Evolutionary conservation across 495 filamentous ascomycete genomes (phyloP), one percentile per base, ranked within the genome.

Genomic region (Rhizodiscina lignyota): DNA sequence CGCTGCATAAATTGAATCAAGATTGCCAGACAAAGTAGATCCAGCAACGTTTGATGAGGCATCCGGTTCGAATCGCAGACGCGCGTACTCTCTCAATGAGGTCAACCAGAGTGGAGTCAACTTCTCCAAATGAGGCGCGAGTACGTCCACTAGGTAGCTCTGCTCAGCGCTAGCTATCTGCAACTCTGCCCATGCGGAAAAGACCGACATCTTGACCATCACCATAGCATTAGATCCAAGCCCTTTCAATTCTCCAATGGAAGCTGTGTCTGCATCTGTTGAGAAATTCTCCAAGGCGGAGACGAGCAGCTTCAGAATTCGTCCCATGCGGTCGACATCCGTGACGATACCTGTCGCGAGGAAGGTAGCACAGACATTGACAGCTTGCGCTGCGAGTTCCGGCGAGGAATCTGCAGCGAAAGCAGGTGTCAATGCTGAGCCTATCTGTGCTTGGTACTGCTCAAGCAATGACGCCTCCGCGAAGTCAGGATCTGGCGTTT

Each of bases 151-250:
- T 19, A 99, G 64, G 47, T 96, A 96, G 21, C 73, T 74, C 38
- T 96, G 85, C 45, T 96, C 87, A 18, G 74, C 77, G 57, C 89
- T 94, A 2, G 91, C 86, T 29, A 99, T 85, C 54, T 99, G 91
- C 21, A 99, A 68, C 41, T 93, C 82, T n/a, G 89, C 91, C 89
- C 89, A 99, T 5, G 85, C 89, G n/a, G 86, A 86, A 51, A 91
- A 84, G 1, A 96, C 78, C 1, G 91, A 75, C 72, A 94, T 84
- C 51, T 86, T 91, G 27, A 99, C 84, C 89, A 99, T 99, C 19
- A 94, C 84, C 40, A 86, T 79, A 2, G 89, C 89, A 50, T 99
- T 99, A 0, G 91, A 83, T 53, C 91, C 92, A 19, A 96, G 73
- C 1, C 81, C 83, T 55, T 83, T 83, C 15, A 99, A 60, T 41